Percentiles rank a stretch among this genome's conserved stretches.
Conservation (phyloP, 169 alveolate species). For the Eimeria brunetti region DNA sequence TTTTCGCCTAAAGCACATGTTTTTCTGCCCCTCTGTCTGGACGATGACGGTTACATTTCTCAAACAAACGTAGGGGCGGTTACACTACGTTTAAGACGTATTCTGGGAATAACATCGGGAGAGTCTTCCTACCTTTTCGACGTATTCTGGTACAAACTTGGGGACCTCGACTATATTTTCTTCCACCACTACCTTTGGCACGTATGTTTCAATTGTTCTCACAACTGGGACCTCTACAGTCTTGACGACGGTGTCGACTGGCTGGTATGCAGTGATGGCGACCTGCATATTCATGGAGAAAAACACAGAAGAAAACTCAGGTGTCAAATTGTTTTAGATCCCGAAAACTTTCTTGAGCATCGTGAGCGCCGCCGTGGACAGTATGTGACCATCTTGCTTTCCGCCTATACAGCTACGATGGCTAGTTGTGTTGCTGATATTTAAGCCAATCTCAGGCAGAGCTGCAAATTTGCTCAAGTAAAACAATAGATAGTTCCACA, state of each 20-base stretch:
- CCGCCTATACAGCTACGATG: background rate
- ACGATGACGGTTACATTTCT: background rate
- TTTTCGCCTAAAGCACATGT: background rate
- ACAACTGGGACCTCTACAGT: slow-evolving; percentile 90
- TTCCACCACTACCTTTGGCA: slow-evolving; percentile 89
- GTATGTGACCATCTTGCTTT: background rate
- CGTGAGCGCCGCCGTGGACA: background rate
- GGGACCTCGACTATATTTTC: slow-evolving; percentile 90
- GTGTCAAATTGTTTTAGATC: background rate
- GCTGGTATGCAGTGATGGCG: slow-evolving; percentile 88
- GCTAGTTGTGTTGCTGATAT: background rate
- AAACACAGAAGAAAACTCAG: background rate
- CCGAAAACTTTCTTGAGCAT: background rate
- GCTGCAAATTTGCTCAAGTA: background rate
- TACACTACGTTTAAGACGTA: background rate
- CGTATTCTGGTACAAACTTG: slow-evolving; percentile 87
- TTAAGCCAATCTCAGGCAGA: background rate
- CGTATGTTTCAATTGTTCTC: slow-evolving; percentile 87
- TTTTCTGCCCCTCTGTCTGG: background rate
- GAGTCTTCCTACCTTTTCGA: slow-evolving; percentile 85
- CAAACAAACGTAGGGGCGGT: background rate
- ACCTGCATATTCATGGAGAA: slow-evolving; percentile 77
- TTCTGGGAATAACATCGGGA: background rate
- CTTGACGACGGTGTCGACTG: slow-evolving; percentile 86
- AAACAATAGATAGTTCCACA: background rate